These are phyloP conservation scores for Xylariales sp. DNA, from an alignment of 2,329 filamentous ascomycete genomes.

Conservation along the genomic window DNA sequence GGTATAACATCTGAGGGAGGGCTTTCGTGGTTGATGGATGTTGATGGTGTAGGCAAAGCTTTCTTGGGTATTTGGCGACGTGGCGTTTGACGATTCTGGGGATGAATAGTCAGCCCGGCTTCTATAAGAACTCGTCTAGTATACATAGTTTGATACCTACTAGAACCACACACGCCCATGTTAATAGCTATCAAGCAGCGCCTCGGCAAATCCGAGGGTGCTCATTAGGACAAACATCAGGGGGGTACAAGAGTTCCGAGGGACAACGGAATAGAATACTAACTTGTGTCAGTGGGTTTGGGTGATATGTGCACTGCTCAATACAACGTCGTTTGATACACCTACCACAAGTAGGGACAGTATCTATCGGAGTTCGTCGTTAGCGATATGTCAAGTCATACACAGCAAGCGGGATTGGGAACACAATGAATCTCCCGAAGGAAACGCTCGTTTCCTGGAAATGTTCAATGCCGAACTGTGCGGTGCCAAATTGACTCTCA, in stretches of 20 bases:
- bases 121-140: background rate
- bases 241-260: background rate
- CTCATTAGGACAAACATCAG: background rate
- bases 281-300: conserved; percentile 7
- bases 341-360: conserved; percentile 6
- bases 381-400: background rate
- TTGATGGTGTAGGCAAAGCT: conserved; percentile 1
- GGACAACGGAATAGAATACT: conserved; percentile 1
- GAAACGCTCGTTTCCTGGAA: too few species aligned
- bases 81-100: conserved; percentile 3
- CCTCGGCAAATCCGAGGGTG: too few species aligned
- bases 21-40: background rate
- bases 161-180: background rate
- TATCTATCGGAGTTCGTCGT: conserved; percentile 5
- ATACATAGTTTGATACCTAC: background rate
- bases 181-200: too few species aligned
- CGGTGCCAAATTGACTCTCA: too few species aligned
- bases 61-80: background rate
- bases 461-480: too few species aligned
- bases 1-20: background rate
- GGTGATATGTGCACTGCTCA: conserved; percentile 7
- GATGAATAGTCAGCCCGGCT: conserved; percentile 1
- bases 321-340: conserved; percentile 6
- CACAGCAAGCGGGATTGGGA: background rate
- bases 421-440: too few species aligned